phyloP scores from a whole-genome alignment of 495 filamentous ascomycete genomes.

The Aspergillus carlsbadensis region DNA sequence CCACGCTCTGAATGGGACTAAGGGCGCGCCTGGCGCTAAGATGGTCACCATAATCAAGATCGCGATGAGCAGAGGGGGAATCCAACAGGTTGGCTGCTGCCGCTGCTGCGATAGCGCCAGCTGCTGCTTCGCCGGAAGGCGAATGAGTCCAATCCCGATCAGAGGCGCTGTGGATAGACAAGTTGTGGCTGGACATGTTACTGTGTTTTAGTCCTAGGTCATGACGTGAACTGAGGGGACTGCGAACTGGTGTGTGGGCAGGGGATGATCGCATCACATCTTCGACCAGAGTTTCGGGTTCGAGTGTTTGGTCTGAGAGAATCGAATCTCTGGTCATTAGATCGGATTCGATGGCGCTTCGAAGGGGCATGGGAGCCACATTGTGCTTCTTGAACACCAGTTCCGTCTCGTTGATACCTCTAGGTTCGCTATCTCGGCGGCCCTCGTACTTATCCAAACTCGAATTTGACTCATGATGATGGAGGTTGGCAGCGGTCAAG shows the following conservation, averaged over 20 bases:
- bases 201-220: constrained; percentile 56
- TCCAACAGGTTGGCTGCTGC: constrained; percentile 45
- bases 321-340: constrained; percentile 81
- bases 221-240: constrained; percentile 48
- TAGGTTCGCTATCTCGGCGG: constrained; percentile 38
- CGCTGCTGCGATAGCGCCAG: constrained; percentile 47
- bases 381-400: constrained; percentile 60
- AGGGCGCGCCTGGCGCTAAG: constrained; percentile 60
- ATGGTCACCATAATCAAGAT: constrained; percentile 49
- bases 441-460: constrained; percentile 55
- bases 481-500: constrained; percentile 63
- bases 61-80: constrained; percentile 37
- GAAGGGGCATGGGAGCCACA: constrained; percentile 79
- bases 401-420: constrained; percentile 59
- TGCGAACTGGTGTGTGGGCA: constrained; percentile 51
- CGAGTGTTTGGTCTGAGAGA: constrained; percentile 74
- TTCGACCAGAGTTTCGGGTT: constrained; percentile 49
- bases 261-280: constrained; percentile 57
- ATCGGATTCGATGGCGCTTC: constrained; percentile 81
- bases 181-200: constrained; percentile 56
- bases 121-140: constrained; percentile 46
- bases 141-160: constrained; percentile 48
- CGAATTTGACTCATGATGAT: constrained; percentile 63
- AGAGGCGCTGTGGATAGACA: constrained; percentile 51
- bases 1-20: constrained; percentile 87